phyloP scores from a whole-genome alignment of 2,329 filamentous ascomycete species.

The Penicillium crustosum region DNA sequence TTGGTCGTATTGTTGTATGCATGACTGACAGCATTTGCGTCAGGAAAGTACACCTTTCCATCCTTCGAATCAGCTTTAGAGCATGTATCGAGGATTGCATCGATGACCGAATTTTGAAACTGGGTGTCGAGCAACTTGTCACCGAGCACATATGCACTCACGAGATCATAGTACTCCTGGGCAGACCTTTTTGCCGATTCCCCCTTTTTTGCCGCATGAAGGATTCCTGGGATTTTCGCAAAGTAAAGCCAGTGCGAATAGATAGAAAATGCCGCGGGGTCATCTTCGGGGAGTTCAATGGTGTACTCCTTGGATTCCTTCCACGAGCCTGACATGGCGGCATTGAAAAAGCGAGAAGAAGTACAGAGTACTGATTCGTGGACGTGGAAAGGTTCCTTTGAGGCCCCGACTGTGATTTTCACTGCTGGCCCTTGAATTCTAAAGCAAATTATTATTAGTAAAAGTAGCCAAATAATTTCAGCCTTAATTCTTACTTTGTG shows the following conservation, averaged over 20 bases:
- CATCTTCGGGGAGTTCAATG: neutral
- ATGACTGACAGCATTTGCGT: fast-evolving
- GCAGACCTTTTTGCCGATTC: fast-evolving
- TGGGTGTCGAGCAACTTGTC: neutral
- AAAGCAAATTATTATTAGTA: neutral
- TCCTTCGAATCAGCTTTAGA: neutral
- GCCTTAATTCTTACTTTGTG: neutral
- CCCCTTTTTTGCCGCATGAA: too few relatives aligned
- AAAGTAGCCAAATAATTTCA: neutral
- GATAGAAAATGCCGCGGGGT: neutral
- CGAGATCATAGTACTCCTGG: neutral
- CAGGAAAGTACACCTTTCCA: neutral
- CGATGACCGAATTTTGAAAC: neutral
- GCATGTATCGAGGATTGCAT: neutral
- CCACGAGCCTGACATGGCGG: neutral
- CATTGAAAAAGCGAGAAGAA: neutral
- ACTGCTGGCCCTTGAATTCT: neutral
- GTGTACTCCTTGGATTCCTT: neutral
- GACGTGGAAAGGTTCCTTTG: neutral
- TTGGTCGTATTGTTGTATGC: neutral
- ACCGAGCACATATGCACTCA: neutral
- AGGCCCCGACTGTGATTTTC: neutral
- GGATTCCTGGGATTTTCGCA: neutral
- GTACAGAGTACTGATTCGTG: neutral
- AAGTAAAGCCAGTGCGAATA: constrained; percentile 1